Evolutionary conservation across 129 eudicot species (phyloP).

Genomic region (Arctium lappa): DNA sequence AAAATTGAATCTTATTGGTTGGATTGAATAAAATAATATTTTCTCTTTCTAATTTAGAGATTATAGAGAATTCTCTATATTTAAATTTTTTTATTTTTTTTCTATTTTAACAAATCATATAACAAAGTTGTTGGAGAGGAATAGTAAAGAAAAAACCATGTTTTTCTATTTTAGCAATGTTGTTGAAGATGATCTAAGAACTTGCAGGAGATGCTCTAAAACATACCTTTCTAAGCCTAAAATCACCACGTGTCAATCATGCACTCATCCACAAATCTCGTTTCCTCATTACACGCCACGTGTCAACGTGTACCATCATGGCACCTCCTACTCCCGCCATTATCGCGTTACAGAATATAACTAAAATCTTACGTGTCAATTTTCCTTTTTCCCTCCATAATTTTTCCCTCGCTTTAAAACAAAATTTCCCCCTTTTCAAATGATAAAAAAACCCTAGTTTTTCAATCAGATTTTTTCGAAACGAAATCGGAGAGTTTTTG

Average conservation of each 20-base stretch:
- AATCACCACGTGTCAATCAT: constrained; percentile 21
- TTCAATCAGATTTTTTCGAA: not conserved
- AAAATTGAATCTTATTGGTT: too few species aligned
- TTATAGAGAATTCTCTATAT: too few species aligned
- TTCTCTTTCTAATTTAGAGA: too few species aligned
- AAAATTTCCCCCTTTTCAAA: not conserved
- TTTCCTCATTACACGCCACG: constrained; percentile 7
- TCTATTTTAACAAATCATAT: too few species aligned
- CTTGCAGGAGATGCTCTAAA: too few species aligned
- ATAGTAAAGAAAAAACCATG: too few species aligned
- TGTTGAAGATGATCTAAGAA: too few species aligned
- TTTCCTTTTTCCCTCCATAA: constrained; percentile 16
- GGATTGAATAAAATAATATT: too few species aligned
- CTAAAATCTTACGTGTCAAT: constrained; percentile 41
- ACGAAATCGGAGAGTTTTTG: not conserved
- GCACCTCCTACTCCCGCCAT: not conserved
- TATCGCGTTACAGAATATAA: not conserved
- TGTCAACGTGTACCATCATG: constrained; percentile 7
- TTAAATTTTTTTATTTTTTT: too few species aligned
- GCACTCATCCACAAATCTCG: not conserved
- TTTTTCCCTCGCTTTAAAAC: not conserved
- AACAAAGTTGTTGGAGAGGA: too few species aligned
- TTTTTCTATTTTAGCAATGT: too few species aligned
- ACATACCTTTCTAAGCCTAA: not conserved
- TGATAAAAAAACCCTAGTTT: not conserved